Evolutionary conservation across 75 land plant species (phyloP).

Genomic region (Adiantum capillusveneris): DNA sequence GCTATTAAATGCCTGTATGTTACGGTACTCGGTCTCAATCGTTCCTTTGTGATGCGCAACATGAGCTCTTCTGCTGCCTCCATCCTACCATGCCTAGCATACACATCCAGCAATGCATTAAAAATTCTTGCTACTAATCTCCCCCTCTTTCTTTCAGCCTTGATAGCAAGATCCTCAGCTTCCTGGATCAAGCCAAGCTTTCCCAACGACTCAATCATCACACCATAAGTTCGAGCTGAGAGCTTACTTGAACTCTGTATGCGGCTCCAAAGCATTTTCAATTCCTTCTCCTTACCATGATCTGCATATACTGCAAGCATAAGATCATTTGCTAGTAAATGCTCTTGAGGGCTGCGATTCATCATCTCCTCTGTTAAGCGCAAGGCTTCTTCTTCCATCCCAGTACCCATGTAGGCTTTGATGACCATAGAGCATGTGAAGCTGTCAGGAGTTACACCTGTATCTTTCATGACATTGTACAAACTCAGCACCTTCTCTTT

Average conservation of each 20-base stretch:
- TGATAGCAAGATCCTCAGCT: slow-evolving; percentile 1
- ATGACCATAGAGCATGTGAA: slow-evolving; percentile 43
- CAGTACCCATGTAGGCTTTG: slow-evolving; percentile 41
- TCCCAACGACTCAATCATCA: slow-evolving; percentile 2
- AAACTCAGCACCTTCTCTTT: slow-evolving; percentile 22
- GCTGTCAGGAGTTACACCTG: slow-evolving; percentile 30
- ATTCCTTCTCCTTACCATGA: neutral
- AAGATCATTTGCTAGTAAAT: neutral
- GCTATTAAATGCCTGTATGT: slow-evolving; percentile 1
- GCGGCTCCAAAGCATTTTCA: neutral
- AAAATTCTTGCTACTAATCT: neutral
- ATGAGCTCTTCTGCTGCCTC: neutral
- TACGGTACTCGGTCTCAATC: neutral
- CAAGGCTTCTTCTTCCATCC: slow-evolving; percentile 21
- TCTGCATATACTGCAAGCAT: neutral
- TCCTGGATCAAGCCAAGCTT: slow-evolving; percentile 2
- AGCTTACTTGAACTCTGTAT: neutral
- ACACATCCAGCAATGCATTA: neutral
- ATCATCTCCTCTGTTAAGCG: slow-evolving; percentile 17
- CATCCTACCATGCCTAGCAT: slow-evolving; percentile 4
- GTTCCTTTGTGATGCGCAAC: neutral
- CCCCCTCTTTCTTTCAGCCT: slow-evolving; percentile 1
- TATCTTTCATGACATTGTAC: slow-evolving; percentile 28
- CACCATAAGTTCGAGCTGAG: neutral
- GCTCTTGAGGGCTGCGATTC: neutral